Conservation (phyloP, 495 filamentous ascomycete species). For the Daldinia childiae region DNA sequence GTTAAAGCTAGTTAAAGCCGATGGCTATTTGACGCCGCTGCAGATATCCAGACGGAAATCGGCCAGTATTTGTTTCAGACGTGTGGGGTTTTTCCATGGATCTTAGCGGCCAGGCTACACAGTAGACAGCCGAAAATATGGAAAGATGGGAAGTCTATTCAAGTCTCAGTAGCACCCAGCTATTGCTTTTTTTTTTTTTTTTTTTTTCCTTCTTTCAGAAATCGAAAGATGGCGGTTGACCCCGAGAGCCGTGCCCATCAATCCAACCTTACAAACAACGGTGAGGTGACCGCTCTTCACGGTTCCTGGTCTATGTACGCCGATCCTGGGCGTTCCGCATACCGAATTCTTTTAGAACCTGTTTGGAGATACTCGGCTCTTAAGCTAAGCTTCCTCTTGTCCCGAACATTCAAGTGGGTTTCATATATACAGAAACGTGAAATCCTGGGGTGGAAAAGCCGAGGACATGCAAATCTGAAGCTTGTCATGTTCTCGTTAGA, state of each 20-base stretch:
- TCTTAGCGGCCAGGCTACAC: slow-evolving; percentile 9
- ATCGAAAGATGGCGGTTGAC: slow-evolving; percentile 25
- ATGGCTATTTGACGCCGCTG: slow-evolving; percentile 34
- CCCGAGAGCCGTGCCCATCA: slow-evolving; percentile 22
- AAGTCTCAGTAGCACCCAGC: not conserved
- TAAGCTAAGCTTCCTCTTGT: slow-evolving; percentile 5
- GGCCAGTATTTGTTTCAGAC: slow-evolving; percentile 36
- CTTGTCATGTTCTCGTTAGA: slow-evolving; percentile 16
- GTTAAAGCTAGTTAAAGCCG: slow-evolving; percentile 22
- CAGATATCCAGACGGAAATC: slow-evolving; percentile 44
- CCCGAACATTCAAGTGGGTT: slow-evolving; percentile 1
- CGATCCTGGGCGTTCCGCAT: slow-evolving; percentile 15
- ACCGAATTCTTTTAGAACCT: slow-evolving; percentile 7
- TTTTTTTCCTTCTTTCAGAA: too few relatives aligned
- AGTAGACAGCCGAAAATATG: slow-evolving; percentile 20
- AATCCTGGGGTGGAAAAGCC: slow-evolving; percentile 3
- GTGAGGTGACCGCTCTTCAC: slow-evolving; percentile 42
- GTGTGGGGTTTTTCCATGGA: slow-evolving; percentile 34
- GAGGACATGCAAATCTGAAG: slow-evolving; percentile 1
- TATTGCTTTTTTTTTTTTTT: slow-evolving; percentile 24
- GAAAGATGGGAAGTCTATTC: slow-evolving; percentile 30
- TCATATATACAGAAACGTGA: slow-evolving; percentile 15
- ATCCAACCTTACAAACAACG: slow-evolving; percentile 27
- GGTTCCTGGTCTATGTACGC: slow-evolving; percentile 2
- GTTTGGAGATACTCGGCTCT: slow-evolving; percentile 4